A percentile compares a stretch with the other conserved stretches of the same genome.
Conservation (phyloP, 495 filamentous ascomycete genomes). For the Penicillium paradoxum region DNA sequence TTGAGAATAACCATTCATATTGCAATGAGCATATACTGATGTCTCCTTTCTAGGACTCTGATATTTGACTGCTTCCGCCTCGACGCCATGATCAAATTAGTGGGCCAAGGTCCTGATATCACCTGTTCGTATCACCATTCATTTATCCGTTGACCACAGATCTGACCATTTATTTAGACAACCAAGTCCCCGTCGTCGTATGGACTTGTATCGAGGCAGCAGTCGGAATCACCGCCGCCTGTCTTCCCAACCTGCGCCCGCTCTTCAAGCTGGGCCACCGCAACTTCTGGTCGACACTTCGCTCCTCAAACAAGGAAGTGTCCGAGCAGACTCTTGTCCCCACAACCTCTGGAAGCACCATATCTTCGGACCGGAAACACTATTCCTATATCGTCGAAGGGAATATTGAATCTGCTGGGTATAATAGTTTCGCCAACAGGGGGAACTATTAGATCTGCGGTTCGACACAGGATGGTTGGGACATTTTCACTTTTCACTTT, state of each 20-base stretch:
- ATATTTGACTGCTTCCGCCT: constrained; percentile 20
- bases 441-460: neutral
- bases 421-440: constrained; percentile 1
- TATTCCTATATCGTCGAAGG: constrained; percentile 7
- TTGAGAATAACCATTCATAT: neutral
- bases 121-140: constrained; percentile 15
- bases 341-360: constrained; percentile 3
- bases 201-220: constrained; percentile 28
- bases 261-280: constrained; percentile 16
- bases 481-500: neutral
- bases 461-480: neutral
- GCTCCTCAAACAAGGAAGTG: constrained; percentile 9
- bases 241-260: constrained; percentile 25
- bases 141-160: neutral
- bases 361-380: neutral
- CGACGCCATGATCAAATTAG: constrained; percentile 17
- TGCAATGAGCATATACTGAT: neutral
- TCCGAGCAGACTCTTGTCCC: constrained; percentile 13
- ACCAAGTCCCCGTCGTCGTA: constrained; percentile 25
- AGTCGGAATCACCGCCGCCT: constrained; percentile 25
- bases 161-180: constrained; percentile 13
- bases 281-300: constrained; percentile 23
- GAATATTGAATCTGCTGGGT: constrained; percentile 13
- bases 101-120: constrained; percentile 18
- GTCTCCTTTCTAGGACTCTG: constrained; percentile 10